Base-by-base conservation (phyloP, 164 flowering plant genomes). In the Vitis labrusca region DNA sequence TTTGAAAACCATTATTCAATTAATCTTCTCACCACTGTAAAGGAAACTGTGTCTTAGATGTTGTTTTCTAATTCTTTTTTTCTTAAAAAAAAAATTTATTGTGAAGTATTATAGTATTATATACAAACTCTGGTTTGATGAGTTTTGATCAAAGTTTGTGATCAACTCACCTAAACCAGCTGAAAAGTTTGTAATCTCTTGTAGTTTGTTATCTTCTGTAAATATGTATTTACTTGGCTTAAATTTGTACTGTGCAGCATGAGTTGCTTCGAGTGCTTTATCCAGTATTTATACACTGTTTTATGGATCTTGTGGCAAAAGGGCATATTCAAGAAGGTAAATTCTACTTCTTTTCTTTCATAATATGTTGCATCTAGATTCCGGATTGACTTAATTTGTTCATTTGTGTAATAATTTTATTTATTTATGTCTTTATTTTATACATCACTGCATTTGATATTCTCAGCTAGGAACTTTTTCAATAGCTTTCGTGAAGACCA, bases 251-350 rank as follows among this genome's bases (percentile, higher is more conserved):
- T 72, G 1, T 82, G 84, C 96, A 95, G 97, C 99, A 88, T 80
- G 99, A 96, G 80, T 84, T 93, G 83, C 91, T 93, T 56, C 91
- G 93, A 29, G 94, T 96, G 72, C 88, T 96, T 54, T 93, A 93
- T 83, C 99, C 98, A 9, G 97, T 93, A 50, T 96, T 93, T 82
- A 78, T 96, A 61, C 98, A 96, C 74, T 92, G 89, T 73, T 93
- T 89, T 73, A 92, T 96, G 99, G 99, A 96, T 86, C 90, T 96
- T 66, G 90, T 93, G 50, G 93, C 92, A 14, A 87, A 88, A 71
- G 91, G 94, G 47, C 89, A 96, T 78, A 66, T 88, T 27, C 97
- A 89, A 75, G 97, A 93, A 88, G 99, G 99, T 91, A 80, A 10
- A 12, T 29, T 79, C 23, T n/a, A 52, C 47, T 49, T 32, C 2